phyloP scores from a whole-genome alignment of 805 yeast genomes.

The Lipomyces anomalus region DNA sequence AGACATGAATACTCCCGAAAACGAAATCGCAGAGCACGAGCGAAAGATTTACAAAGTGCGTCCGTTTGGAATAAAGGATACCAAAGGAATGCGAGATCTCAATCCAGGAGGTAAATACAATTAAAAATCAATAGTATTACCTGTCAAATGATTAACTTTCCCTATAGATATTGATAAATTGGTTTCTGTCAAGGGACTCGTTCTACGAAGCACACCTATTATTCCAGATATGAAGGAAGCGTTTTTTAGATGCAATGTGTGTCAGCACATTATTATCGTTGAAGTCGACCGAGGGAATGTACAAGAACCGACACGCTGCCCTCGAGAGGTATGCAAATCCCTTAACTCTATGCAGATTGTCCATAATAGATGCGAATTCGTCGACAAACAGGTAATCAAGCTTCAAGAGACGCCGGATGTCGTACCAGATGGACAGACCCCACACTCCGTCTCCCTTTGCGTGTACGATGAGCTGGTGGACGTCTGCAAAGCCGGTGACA shows the following conservation, averaged over 20 bases:
- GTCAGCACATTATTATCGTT: constrained; percentile 86
- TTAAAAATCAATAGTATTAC: too few species aligned
- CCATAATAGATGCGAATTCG: constrained; percentile 88
- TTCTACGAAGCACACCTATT: constrained; percentile 78
- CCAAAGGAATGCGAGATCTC: constrained; percentile 81
- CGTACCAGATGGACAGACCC: constrained; percentile 98
- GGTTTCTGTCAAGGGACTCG: constrained; percentile 85
- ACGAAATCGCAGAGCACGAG: constrained; percentile 22
- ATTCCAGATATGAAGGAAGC: constrained; percentile 98
- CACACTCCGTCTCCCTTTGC: constrained; percentile 89
- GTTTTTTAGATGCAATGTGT: constrained; percentile 88
- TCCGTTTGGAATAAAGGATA: constrained; percentile 67
- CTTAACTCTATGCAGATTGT: constrained; percentile 81
- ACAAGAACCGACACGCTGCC: constrained; percentile 88
- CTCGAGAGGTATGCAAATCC: constrained; percentile 78
- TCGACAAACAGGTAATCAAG: constrained; percentile 91
- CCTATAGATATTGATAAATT: constrained; percentile 95
- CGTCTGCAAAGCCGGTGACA: constrained; percentile 91
- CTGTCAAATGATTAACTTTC: too few species aligned
- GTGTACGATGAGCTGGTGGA: constrained; percentile 96
- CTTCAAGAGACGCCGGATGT: constrained; percentile 93
- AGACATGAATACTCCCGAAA: constrained; percentile 35
- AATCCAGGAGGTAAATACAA: too few species aligned
- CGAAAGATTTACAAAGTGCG: constrained; percentile 61
- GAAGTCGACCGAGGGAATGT: constrained; percentile 93